Evolutionary conservation across 306 rosid species (phyloP).

Genomic region (Crataegus laevigata): DNA sequence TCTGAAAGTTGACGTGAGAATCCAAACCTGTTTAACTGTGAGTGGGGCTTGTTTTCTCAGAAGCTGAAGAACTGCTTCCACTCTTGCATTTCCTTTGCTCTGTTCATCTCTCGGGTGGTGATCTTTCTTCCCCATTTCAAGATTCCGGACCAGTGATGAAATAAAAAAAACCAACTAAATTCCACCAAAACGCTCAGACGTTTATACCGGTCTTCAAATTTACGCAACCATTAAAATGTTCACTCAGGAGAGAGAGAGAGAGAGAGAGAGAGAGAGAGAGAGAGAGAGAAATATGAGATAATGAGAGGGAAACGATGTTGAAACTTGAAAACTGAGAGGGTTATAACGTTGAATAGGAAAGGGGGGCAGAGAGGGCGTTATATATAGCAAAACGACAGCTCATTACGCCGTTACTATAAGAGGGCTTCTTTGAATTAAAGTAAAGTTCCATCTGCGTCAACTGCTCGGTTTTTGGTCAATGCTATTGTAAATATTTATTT

Average conservation of each 20-base stretch:
- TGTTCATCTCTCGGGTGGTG: slow-evolving; percentile 1
- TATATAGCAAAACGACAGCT: slow-evolving; percentile 53
- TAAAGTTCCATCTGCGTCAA: slow-evolving; percentile 30
- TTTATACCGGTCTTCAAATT: slow-evolving; percentile 71
- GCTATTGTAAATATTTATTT: slow-evolving; percentile 5
- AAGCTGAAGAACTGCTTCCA: slow-evolving; percentile 70
- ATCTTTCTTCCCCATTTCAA: slow-evolving; percentile 79
- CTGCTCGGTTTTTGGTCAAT: slow-evolving; percentile 42
- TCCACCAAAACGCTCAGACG: slow-evolving; percentile 29
- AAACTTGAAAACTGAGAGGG: slow-evolving; percentile 7
- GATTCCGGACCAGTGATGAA: background rate
- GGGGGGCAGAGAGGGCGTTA: slow-evolving; percentile 11
- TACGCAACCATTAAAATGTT: slow-evolving; percentile 56
- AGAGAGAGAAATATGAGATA: background rate
- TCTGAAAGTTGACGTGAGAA: background rate
- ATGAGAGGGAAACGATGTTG: slow-evolving; percentile 10
- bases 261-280: slow-evolving; percentile 18
- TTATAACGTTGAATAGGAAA: slow-evolving; percentile 23
- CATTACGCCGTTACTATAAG: slow-evolving; percentile 72
- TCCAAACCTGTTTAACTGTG: slow-evolving; percentile 61
- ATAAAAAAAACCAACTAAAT: background rate
- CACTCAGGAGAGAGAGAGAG: background rate
- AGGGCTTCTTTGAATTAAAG: slow-evolving; percentile 2
- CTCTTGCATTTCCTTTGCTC: slow-evolving; percentile 26
- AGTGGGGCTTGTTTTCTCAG: slow-evolving; percentile 80